Base-by-base conservation (phyloP, 2,329 filamentous ascomycete species). In the Xylariaceae sp. region DNA sequence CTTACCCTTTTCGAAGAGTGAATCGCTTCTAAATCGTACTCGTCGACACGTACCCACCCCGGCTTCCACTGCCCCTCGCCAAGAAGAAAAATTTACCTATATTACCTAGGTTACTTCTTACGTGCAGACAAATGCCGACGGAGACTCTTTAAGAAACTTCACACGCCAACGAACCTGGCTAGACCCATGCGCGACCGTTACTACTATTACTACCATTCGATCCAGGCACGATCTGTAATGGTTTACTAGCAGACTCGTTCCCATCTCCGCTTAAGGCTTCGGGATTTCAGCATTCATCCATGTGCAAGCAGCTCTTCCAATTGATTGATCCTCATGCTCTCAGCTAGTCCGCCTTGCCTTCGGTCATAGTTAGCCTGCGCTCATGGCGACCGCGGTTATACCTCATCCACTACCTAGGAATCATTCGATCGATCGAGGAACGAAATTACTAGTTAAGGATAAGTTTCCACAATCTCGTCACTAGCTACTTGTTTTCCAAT, bases 301-400 rank as follows among this genome's bases (percentile, higher is more conserved):
- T 34, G 9, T 56, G 59, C 53, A 65, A 64, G 63, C 58, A 57
- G 41, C 18, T 60, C 56, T 41, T 44, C 48, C 23, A 59, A 17
- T 57, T 53, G 23, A 61, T 58, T 56, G 51, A 59, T 57, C 59
- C 60, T 44, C 45, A 62, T 55, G 59, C 51, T 53, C 52, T 57
- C 58, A 45, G 59, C 60, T 55, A 63, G 23, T 61, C 63, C 48
- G 23, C 47, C 35, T n/a, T 57, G 13, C 10, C 17, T 37, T 55
- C 48, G 34, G 23, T 54, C 37, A 56, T 30, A 57, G 54, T 44
- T 49, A 64, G 66, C 64, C 61, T 62, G 70, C 70, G 66, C 69
- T 66, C 69, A 73, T 73, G 71, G 71, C 70, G 64, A 67, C 67
- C 69, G 67, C 68, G 61, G 66, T 66, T 63, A 59, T 64, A 58